These are phyloP conservation scores for Phyllostachys edulis DNA, from an alignment of 176 grass and related monocot species.

Conservation along the genomic window DNA sequence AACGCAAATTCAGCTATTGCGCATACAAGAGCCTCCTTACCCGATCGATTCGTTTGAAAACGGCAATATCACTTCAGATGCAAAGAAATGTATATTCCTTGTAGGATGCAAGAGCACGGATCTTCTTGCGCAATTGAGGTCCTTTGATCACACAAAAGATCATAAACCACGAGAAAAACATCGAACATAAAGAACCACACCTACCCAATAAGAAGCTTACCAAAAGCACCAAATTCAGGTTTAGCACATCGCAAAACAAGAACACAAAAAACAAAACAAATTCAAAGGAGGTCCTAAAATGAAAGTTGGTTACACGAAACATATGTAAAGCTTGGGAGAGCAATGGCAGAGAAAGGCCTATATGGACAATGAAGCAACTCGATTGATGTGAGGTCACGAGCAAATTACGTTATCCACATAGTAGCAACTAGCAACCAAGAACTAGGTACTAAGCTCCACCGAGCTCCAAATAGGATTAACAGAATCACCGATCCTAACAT, in stretches of 20 bases:
- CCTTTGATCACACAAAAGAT: slow-evolving; percentile 40
- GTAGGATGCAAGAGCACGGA: slow-evolving; percentile 79
- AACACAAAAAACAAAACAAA: slow-evolving; percentile 14
- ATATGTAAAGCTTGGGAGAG: no score
- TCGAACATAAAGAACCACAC: background rate
- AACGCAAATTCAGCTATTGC: background rate
- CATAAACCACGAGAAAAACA: background rate
- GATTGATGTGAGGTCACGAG: no score
- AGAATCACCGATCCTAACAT: background rate
- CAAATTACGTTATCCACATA: background rate
- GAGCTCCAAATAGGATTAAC: background rate
- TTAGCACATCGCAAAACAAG: slow-evolving; percentile 81
- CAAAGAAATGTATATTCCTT: slow-evolving; percentile 90
- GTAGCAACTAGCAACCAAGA: background rate
- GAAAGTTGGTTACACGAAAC: background rate
- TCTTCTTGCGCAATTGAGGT: slow-evolving; percentile 96
- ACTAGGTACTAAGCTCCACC: background rate
- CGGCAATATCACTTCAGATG: slow-evolving; percentile 72
- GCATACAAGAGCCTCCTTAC: slow-evolving; percentile 32
- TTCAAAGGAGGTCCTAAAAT: background rate
- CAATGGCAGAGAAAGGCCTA: no score
- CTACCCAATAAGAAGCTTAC: slow-evolving; percentile 41
- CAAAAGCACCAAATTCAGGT: slow-evolving; percentile 80
- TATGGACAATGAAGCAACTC: no score
- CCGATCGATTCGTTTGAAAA: slow-evolving; percentile 81